A percentile compares a stretch with the other conserved stretches of the same genome.
Evolutionary conservation across 2,329 filamentous ascomycete species (phyloP).

Genomic region (Periglandula ipomoeae): DNA sequence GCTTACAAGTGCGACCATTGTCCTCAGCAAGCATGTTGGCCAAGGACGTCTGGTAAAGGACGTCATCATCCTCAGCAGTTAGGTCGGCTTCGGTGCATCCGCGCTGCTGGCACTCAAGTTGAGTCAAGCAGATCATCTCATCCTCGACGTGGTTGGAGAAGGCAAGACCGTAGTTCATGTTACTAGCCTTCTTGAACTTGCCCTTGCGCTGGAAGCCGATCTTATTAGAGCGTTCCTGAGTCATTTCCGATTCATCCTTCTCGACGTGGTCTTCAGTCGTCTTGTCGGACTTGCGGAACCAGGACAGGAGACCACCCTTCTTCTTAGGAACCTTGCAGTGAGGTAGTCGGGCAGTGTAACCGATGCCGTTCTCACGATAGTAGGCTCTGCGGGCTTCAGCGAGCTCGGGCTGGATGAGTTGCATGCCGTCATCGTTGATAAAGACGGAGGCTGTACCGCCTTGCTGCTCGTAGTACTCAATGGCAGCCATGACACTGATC

Average conservation of each 20-base stretch:
- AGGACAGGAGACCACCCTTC: conserved; percentile 23
- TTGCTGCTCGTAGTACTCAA: conserved; percentile 49
- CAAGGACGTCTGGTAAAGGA: conserved; percentile 35
- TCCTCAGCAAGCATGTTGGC: conserved; percentile 38
- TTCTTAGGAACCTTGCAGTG: conserved; percentile 25
- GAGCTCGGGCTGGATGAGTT: conserved; percentile 43
- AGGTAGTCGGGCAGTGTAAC: conserved; percentile 43
- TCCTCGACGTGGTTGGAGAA: conserved; percentile 48
- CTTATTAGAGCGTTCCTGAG: conserved; percentile 23
- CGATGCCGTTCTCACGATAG: conserved; percentile 49
- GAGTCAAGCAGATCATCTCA: conserved; percentile 25
- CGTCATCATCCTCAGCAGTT: conserved; percentile 30
- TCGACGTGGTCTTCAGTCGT: neutral
- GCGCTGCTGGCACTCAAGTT: conserved; percentile 14
- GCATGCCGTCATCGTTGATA: conserved; percentile 61
- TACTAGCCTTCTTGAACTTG: conserved; percentile 58
- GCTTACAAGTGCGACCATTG: conserved; percentile 34
- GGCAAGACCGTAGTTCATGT: conserved; percentile 57
- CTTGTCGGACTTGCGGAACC: conserved; percentile 18
- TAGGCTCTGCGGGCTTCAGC: conserved; percentile 41
- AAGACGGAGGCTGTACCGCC: conserved; percentile 62
- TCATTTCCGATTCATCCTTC: conserved; percentile 32
- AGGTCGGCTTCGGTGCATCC: conserved; percentile 30
- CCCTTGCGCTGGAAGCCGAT: conserved; percentile 44
- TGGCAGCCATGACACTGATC: conserved; percentile 45